These are phyloP conservation scores for Chaetomium olivaceum DNA, from an alignment of 2,329 filamentous ascomycete species.

Conservation along the genomic window DNA sequence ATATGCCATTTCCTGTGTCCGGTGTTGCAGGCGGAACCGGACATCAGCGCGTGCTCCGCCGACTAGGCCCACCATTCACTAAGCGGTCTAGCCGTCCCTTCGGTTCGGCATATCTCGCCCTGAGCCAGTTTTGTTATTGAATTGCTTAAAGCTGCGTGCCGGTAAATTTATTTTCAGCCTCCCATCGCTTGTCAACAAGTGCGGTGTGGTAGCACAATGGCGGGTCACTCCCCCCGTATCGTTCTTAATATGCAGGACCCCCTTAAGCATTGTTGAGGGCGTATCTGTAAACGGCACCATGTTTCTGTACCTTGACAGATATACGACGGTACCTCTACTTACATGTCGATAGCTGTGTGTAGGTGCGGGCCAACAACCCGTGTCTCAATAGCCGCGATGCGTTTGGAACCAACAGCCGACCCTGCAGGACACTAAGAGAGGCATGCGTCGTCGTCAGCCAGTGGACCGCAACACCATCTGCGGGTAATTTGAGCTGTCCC, in stretches of 20 bases:
- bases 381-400: slow-evolving; percentile 25
- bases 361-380: slow-evolving; percentile 7
- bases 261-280: not conserved
- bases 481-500: slow-evolving; percentile 3
- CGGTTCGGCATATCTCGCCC: not conserved
- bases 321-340: slow-evolving; percentile 4
- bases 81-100: not conserved
- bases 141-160: not conserved
- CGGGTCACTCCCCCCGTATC: not conserved
- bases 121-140: not conserved
- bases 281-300: not conserved
- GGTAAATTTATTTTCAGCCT: not conserved
- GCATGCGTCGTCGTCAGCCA: not conserved
- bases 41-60: not conserved
- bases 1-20: not conserved
- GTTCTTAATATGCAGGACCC: slow-evolving; percentile 1
- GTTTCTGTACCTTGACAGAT: no score
- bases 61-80: no score
- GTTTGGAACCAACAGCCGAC: slow-evolving; percentile 20
- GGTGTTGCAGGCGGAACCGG: not conserved
- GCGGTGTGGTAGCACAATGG: not conserved
- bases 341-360: not conserved
- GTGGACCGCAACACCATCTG: not conserved
- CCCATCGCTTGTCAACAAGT: not conserved
- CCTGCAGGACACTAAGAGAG: slow-evolving; percentile 5